Evolutionary conservation across 78 protist genomes (phyloP), one percentile per base, ranked within the genome.

Genomic region (Tieghemostelium lacteum): DNA sequence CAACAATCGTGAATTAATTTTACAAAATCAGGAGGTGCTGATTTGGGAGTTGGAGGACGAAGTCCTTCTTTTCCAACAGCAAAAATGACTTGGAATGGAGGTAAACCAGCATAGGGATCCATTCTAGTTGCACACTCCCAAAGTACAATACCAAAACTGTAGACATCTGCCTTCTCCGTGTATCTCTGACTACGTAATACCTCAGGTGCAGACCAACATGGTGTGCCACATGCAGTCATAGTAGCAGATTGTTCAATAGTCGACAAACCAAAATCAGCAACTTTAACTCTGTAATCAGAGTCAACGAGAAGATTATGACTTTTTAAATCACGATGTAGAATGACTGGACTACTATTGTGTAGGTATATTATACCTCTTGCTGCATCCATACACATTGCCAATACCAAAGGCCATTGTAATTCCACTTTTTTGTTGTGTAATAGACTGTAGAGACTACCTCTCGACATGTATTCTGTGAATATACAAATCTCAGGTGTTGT

Each of bases 141-240:
- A 58, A 92, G 28, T 3, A 92, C 87, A 31, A 92, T 92, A 19
- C 76, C 89, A 78, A 75, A 91, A 33, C 75, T 71, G 54, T 86
- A 86, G 16, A 92, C 74, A 66, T 85, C 92, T 3, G 85, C 93
- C 22, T 75, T 92, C 39, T 92, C 89, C 3, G 88, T 86, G 71
- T 92, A 92, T 60, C 89, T 49, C 45, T 92, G 85, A 50, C 66
- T 69, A 19, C 95, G 20, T 26, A 92, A 31, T 3, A 92, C 67
- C 52, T 92, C 95, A 5, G 95, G 95, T n/a, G 93, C 87, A 3
- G 80, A 58, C 95, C 95, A 92, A 62, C 86, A 75, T 33, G 95
- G 95, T 37, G 95, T 92, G 10, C 95, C 95, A 72, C 95, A 92
- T 26, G 93, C 92, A 3, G 95, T 92, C 92, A 92, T 86, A 39